Evolutionary conservation across 1,284 basidiomycete species (phyloP).

Genomic region (Pterulicium gracile): DNA sequence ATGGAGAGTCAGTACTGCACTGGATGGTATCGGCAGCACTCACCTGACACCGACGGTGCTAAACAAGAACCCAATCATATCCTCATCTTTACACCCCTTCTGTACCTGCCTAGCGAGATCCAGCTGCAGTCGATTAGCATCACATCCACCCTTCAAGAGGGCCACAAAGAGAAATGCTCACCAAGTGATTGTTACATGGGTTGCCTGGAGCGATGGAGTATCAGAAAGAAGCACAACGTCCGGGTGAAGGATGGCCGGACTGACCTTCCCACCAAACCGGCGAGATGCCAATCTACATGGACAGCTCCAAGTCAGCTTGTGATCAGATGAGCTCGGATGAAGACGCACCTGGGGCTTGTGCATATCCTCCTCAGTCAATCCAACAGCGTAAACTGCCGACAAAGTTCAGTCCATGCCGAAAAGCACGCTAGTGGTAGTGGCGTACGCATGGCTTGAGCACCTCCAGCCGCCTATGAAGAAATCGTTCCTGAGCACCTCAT

Average conservation of each 20-base stretch:
- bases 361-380: slow-evolving; percentile 71
- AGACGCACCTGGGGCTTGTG: slow-evolving; percentile 61
- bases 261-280: slow-evolving; percentile 83
- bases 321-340: background rate
- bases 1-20: background rate
- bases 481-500: slow-evolving; percentile 3
- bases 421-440: slow-evolving; percentile 9
- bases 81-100: slow-evolving; percentile 66
- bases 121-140: slow-evolving; percentile 35
- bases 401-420: slow-evolving; percentile 6
- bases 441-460: slow-evolving; percentile 76
- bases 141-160: background rate
- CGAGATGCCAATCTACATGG: slow-evolving; percentile 64
- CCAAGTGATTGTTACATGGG: slow-evolving; percentile 74
- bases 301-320: slow-evolving; percentile 5
- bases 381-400: slow-evolving; percentile 60
- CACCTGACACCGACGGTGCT: slow-evolving; percentile 77
- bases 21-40: slow-evolving; percentile 6
- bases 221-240: background rate
- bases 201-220: slow-evolving; percentile 37
- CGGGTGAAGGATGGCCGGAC: slow-evolving; percentile 11
- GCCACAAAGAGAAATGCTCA: slow-evolving; percentile 19
- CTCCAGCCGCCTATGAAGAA: slow-evolving; percentile 60
- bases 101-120: slow-evolving; percentile 69
- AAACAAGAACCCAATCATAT: slow-evolving; percentile 67